Base-by-base conservation (phyloP, 164 flowering plant genomes). In the Berberis vulgaris region DNA sequence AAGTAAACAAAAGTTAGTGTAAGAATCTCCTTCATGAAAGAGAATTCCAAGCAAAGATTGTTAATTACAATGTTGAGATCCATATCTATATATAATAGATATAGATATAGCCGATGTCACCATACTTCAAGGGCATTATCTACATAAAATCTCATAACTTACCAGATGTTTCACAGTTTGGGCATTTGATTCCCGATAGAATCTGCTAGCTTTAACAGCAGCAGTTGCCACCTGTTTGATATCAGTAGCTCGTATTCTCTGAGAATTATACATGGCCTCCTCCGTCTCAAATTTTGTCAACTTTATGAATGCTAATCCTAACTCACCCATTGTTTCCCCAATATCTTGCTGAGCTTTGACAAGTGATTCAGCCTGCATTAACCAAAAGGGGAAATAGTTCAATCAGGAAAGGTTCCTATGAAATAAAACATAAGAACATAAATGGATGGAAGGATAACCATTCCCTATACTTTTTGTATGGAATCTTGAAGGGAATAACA, bases 261-360 rank as follows among this genome's bases (percentile, higher is more conserved):
- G 99, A n/a, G 89, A 72, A 66, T 80, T 76, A 45, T 74, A 69
- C 41, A 75, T 41, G n/a, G 94, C 89, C 68, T 81, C 79, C 78
- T 86, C 97, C 1, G 76, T 85, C 78, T 95, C 99, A 71, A 91
- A 91, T 59, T 64, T 95, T 1, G 92, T 80, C 71, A 95, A 66
- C 57, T 95, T 91, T 26, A 95, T 78, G 62, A 89, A 86, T 13
- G 97, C 81, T 42, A 95, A 60, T 43, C 99, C 99, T 57, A 95
- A 67, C 59, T 86, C 92, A 26, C 99, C 99, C 88, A 89, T 82
- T 49, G 96, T 89, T 62, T 91, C 94, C 70, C 97, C 99, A 73
- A 89, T 81, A 71, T 91, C 97, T 77, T 91, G 96, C 72, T 95
- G 99, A 40, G 94, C 90, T 74, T 95, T 95, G 6, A 95, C 97